Base-by-base conservation (phyloP, 2,329 filamentous ascomycete species). In the Colletotrichum costaricense region DNA sequence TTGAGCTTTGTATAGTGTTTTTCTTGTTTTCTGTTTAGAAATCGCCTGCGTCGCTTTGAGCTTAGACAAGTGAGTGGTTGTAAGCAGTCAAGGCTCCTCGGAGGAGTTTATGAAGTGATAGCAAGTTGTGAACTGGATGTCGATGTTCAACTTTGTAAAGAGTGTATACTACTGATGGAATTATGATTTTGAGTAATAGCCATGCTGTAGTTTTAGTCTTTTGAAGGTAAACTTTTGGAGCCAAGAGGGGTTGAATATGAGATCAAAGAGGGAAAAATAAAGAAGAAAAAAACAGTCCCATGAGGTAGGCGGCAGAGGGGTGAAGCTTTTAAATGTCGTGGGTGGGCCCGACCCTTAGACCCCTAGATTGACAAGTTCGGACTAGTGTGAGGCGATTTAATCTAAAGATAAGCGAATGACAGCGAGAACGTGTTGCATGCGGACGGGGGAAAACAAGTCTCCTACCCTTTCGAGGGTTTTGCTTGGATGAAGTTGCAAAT, bases 351-450 rank as follows among this genome's bases (percentile, higher is more conserved):
- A 67, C 57, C 65, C 55, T 57, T 11, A 60, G 68, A 67, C 57
- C 65, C 55, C 52, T 11, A 42, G 28, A 42, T 55, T 14, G 56
- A 71, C 56, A 46, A 67, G 54, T 56, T 63, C 24, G 68, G 68
- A 71, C 68, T 71, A 71, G 68, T 65, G 68, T 58, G 68, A 54
- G 33, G 68, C 63, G 56, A 55, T n/a, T 22, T 19, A 54, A 55
- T 55, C 55, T 71, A 22, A 38, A 24, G 63, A 71, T 70, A 59
- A 65, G 67, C 38, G 38, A 65, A 49, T n/a, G 33, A 38, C 28
- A 49, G 49, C 30, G 22, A 49, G 42, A 49, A 49, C 8, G 42
- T 49, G 42, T 49, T 49, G 42, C 42, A 49, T 49, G 19, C 19
- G 42, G 42, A 49, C 42, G 42, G 42, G 42, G 42, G 19, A 49